phyloP scores from a whole-genome alignment of 768 basidiomycete genomes.

The Mycena amicta region DNA sequence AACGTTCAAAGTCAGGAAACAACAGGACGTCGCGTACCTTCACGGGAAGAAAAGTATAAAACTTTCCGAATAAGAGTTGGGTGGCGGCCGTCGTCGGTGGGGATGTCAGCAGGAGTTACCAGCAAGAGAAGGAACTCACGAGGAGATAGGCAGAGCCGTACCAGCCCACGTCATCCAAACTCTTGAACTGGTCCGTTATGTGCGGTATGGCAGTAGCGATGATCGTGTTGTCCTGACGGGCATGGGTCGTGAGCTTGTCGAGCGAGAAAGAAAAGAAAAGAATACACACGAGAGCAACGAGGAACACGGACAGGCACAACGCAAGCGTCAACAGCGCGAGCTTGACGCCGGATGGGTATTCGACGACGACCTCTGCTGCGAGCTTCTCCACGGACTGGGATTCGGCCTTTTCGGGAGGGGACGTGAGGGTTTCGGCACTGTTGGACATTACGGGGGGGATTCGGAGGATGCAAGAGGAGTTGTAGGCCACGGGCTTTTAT shows the following conservation, averaged over 20 bases:
- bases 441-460: background rate
- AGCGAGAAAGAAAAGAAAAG: too few species aligned
- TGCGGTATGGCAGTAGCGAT: constrained; percentile 29
- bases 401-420: background rate
- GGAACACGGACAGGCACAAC: constrained; percentile 9
- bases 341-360: background rate
- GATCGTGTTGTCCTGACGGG: constrained; percentile 11
- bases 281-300: constrained; percentile 7
- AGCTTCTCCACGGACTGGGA: background rate
- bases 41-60: constrained; percentile 4
- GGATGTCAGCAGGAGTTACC: background rate
- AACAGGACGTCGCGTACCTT: background rate
- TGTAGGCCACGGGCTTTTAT: background rate
- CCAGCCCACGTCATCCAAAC: constrained; percentile 25
- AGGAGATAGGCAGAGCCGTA: background rate
- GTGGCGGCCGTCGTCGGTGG: constrained; percentile 19
- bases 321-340: constrained; percentile 2
- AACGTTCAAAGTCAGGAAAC: background rate
- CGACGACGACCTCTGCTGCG: background rate
- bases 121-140: constrained; percentile 12
- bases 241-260: too few species aligned
- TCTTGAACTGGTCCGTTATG: constrained; percentile 31
- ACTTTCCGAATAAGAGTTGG: constrained; percentile 16
- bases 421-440: background rate
- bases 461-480: background rate